A percentile compares a stretch with the other conserved stretches of the same genome.
Conservation (phyloP, 202 grass and related monocot genomes). For the Digitaria exilis region DNA sequence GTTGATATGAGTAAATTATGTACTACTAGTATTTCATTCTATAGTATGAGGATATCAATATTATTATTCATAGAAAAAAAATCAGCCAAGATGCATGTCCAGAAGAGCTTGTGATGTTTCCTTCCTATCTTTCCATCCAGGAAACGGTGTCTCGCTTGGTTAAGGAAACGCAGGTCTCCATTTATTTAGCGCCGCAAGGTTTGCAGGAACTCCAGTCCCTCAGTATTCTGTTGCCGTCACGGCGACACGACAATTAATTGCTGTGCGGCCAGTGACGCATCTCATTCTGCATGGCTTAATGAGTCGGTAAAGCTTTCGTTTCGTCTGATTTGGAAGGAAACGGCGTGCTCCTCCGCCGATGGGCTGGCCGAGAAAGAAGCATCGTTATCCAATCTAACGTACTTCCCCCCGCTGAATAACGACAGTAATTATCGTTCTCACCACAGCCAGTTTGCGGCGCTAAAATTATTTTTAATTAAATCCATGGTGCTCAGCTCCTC, state of each 20-base stretch:
- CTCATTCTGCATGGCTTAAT: not conserved
- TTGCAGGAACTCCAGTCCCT: not conserved
- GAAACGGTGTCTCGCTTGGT: not conserved
- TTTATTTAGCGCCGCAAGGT: slow-evolving; percentile 30
- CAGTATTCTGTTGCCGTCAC: slow-evolving; percentile 23
- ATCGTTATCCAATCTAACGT: not conserved
- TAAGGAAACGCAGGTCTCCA: not conserved
- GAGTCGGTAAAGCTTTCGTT: not conserved
- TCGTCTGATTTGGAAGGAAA: not conserved
- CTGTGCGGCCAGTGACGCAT: not conserved
- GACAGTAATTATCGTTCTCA: not conserved
- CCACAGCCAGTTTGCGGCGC: not conserved
- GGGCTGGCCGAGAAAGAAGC: not conserved
- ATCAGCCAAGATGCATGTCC: not conserved
- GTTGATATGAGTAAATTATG: slow-evolving; percentile 37
- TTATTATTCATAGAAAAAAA: not conserved
- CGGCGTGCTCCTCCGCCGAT: not conserved
- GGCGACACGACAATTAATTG: slow-evolving; percentile 38
- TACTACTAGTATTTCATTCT: slow-evolving; percentile 11
- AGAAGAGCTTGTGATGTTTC: not conserved
- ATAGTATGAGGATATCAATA: slow-evolving; percentile 1
- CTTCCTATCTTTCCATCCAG: not conserved
- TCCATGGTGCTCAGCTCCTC: not conserved
- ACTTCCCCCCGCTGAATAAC: not conserved
- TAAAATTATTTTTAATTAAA: slow-evolving; percentile 13